Base-by-base conservation (phyloP, 441 rosid genomes). In the Populus hybrid region DNA sequence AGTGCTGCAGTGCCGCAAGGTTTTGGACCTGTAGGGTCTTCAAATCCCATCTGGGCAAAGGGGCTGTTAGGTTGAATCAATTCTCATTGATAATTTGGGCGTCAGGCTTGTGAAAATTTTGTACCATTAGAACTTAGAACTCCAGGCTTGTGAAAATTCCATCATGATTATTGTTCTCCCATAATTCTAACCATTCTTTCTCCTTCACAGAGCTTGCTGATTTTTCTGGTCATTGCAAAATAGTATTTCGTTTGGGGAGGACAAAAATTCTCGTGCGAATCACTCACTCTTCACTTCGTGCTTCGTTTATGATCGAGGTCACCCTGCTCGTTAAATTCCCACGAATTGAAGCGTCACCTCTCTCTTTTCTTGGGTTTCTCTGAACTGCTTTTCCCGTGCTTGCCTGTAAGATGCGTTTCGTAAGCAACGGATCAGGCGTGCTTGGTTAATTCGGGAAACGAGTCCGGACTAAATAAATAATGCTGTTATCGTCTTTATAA, bases 161-260 rank as follows among this genome's bases (percentile, higher is more conserved):
- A 73, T 76, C 71, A 61, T 76, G 63, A 67, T 84, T 76, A 75
- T 76, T 78, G 77, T 71, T 84, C 12, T 75, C 78, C 79, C 67
- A 80, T 77, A 71, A 30, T 72, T 69, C 86, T 83, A 84, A 76
- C 86, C 77, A 76, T 78, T 84, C 73, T 82, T 75, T 85, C 76
- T 82, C 66, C 40, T 70, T 18, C 40, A 67, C 69, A 19, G 63
- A 36, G 64, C 72, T 57, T 72, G 70, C 70, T 70, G 38, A 35
- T 24, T 42, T 64, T 64, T 65, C 0, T 26, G 36, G 14, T 40
- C 36, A 3, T 34, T 63, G 76, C 59, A 50, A 65, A 65, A 26
- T 46, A 61, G 14, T 50, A 23, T 32, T 36, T n/a, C 69, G 12
- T 63, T 12, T 36, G 50, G 69, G 76, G 35, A 61, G 76, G 21